These are phyloP conservation scores for Fraxinus dipetala DNA, from an alignment of 305 asterid genomes.

Conservation along the genomic window DNA sequence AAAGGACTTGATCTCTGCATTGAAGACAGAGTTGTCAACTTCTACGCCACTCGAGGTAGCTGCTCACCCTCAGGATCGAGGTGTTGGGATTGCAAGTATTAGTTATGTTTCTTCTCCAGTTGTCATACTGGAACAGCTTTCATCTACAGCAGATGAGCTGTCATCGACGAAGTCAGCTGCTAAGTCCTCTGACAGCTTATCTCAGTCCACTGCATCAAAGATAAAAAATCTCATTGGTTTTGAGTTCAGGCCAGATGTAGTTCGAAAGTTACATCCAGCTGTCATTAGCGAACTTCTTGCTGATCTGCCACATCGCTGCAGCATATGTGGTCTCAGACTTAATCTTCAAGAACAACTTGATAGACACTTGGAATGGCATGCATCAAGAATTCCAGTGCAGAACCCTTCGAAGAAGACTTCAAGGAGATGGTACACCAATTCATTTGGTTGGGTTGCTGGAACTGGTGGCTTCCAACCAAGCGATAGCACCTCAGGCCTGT, in stretches of 20 bases:
- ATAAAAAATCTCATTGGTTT: slow-evolving; percentile 63
- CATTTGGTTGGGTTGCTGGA: slow-evolving; percentile 60
- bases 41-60: slow-evolving; percentile 35
- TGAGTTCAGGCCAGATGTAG: slow-evolving; percentile 65
- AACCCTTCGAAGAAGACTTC: slow-evolving; percentile 36
- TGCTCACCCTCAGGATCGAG: slow-evolving; percentile 33
- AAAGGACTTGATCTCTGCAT: slow-evolving; percentile 73
- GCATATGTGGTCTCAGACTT: slow-evolving; percentile 57
- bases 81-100: slow-evolving; percentile 35
- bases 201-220: slow-evolving; percentile 36
- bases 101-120: slow-evolving; percentile 41
- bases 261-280: slow-evolving; percentile 56
- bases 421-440: slow-evolving; percentile 62
- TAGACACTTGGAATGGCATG: slow-evolving; percentile 76
- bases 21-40: slow-evolving; percentile 45
- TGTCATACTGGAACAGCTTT: slow-evolving; percentile 29
- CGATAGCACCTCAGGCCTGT: slow-evolving; percentile 28
- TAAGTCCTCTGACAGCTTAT: slow-evolving; percentile 31
- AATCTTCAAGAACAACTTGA: slow-evolving; percentile 56
- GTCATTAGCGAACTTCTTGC: slow-evolving; percentile 64
- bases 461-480: slow-evolving; percentile 23
- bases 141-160: slow-evolving; percentile 28
- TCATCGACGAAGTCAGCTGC: slow-evolving; percentile 30
- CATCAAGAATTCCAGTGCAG: slow-evolving; percentile 32
- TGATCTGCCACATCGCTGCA: slow-evolving; percentile 61